These are phyloP conservation scores for Mycena metata DNA, from an alignment of 768 basidiomycete species.

Conservation along the genomic window DNA sequence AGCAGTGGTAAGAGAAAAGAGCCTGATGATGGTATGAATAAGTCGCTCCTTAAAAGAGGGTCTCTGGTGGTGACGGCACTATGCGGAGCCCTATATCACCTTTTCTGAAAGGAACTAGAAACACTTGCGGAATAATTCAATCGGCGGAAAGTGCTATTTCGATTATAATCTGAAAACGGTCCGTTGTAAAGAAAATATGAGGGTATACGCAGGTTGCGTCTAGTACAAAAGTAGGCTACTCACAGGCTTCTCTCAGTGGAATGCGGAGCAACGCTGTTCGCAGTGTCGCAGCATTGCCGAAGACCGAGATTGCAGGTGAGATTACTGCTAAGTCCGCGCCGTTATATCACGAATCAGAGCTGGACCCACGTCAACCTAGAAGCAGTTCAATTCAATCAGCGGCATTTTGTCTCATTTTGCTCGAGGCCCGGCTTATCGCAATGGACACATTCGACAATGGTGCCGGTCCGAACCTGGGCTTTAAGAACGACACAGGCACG, in stretches of 20 bases:
- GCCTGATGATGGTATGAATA: background rate
- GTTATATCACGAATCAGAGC: slow-evolving; percentile 78
- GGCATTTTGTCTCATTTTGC: slow-evolving; percentile 19
- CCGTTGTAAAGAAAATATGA: background rate
- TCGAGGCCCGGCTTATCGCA: slow-evolving; percentile 78
- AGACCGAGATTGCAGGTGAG: background rate
- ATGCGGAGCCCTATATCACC: too few species aligned
- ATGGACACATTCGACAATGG: slow-evolving; percentile 95
- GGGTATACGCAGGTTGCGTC: background rate
- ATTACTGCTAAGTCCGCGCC: background rate
- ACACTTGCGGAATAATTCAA: too few species aligned
- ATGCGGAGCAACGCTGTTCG: background rate
- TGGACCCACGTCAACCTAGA: slow-evolving; percentile 90
- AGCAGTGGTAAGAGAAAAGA: background rate
- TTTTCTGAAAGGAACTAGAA: too few species aligned
- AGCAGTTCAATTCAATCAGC: slow-evolving; percentile 30
- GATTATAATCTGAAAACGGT: background rate
- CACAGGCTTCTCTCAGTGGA: background rate
- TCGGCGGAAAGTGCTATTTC: too few species aligned
- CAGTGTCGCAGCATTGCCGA: background rate
- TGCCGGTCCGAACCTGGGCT: slow-evolving; percentile 89
- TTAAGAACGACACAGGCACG: slow-evolving; percentile 98
- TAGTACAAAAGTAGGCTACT: slow-evolving; percentile 8
- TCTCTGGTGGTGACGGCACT: too few species aligned
- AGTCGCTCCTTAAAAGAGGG: background rate